Base-by-base conservation (phyloP, 164 flowering plant genomes). In the Sedum album region DNA sequence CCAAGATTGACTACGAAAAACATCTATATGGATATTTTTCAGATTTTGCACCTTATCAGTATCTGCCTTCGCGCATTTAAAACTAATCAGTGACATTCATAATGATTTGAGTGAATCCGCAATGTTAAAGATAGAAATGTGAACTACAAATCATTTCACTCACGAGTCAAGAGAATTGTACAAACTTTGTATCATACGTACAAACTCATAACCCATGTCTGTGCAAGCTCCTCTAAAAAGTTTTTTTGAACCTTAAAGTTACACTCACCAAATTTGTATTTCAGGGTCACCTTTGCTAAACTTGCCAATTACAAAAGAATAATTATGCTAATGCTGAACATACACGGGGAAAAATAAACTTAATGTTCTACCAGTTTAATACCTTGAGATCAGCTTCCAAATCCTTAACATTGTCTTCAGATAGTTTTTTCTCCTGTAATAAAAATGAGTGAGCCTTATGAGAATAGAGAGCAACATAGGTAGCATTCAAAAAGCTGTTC, bases 371-470 rank as follows among this genome's bases (percentile, higher is more conserved):
- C 20, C 4, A 57, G 28, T 28, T 14, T 14, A 13, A 55, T 68
- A 91, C 98, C 96, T 93, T 97, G 79, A 93, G 77, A 84, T 91
- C 98, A 81, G 80, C 75, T 21, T 96, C 84, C 64, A 93, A 80
- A 73, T 89, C 98, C 79, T 88, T 93, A 67, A 91, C 94, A 82
- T 82, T 89, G 73, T 93, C 98, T 83, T 89, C 97, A 15, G 97
- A 93, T 30, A 93, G 89, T 77, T 93, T 93, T 79, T 91, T 93
- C 67, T 93, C 98, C 98, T 93, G 81, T 68, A 68, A 2, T 20
- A 13, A 0, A 35, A 65, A 65, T 0, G 17, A 65, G 42, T 5
- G 7, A 6, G 17, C 30, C 13, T 6, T n/a, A 65, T 9, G 15
- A 65, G 26, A 10, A 26, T 48, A 65, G 46, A 35, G 44, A 35